These are phyloP conservation scores for Discostella stelligera DNA, from an alignment of 352 stramenopile species.

Conservation along the genomic window DNA sequence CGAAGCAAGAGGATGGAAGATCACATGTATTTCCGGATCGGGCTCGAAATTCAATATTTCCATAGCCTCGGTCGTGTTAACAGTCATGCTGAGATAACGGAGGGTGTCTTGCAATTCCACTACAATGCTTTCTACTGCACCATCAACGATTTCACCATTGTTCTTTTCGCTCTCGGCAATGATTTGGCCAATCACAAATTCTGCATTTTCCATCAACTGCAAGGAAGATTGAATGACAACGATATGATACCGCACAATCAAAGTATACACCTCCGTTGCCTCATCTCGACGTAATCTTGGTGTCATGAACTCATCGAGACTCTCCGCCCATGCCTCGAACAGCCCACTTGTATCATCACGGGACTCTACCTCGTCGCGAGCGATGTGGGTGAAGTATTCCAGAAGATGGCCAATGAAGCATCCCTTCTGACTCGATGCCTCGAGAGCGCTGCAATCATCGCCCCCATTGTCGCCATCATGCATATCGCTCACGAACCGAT, in stretches of 20 bases:
- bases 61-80: slow-evolving; percentile 33
- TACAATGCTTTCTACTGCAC: slow-evolving; percentile 17
- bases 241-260: slow-evolving; percentile 42
- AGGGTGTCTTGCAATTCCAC: slow-evolving; percentile 22
- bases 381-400: slow-evolving; percentile 32
- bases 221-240: slow-evolving; percentile 27
- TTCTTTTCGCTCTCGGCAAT: slow-evolving; percentile 19
- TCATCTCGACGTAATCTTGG: slow-evolving; percentile 35
- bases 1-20: slow-evolving; percentile 34
- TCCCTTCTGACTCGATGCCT: slow-evolving; percentile 29
- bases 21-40: slow-evolving; percentile 27
- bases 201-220: slow-evolving; percentile 31
- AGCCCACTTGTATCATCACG: slow-evolving; percentile 1
- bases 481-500: slow-evolving; percentile 22
- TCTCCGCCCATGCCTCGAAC: slow-evolving; percentile 32
- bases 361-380: slow-evolving; percentile 13
- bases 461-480: background rate
- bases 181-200: slow-evolving; percentile 8
- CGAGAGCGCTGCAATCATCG: background rate
- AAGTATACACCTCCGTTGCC: slow-evolving; percentile 16
- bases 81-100: slow-evolving; percentile 22
- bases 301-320: slow-evolving; percentile 32
- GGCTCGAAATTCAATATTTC: slow-evolving; percentile 37
- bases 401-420: slow-evolving; percentile 34
- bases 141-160: slow-evolving; percentile 11